Evolutionary conservation across 2,329 filamentous ascomycete genomes (phyloP), one percentile per base, ranked within the genome.

Genomic region (Sporothrix inflata): DNA sequence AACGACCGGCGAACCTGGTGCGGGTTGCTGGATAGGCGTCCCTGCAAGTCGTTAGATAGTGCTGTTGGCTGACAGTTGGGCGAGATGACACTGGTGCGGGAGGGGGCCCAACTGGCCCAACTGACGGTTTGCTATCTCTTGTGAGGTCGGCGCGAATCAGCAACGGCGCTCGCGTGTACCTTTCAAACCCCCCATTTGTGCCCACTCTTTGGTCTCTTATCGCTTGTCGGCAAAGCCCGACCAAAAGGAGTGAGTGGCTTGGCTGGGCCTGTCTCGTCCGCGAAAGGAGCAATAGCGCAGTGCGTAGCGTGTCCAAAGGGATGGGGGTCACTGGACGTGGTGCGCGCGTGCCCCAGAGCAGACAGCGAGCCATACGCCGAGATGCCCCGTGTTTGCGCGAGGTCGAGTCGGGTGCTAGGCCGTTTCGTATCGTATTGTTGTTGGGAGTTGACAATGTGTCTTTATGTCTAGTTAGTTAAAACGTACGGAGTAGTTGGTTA

Each of bases 171-270:
- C 68, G 38, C 53, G 68, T 70, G 53, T 60, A 14, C 34, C 38
- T 14, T 24, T 60, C 67, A 9, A 51, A 24, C 51, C 53, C 51
- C 53, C 30, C 42, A 38, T 47, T 9, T 45, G 24, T 19, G 40
- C 27, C n/a, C 40, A 3, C 27, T 49, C 55, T 51, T 42, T 21
- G 12, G 60, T 45, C 69, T 27, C 69, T 70, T 70, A 70, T 70
- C 69, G 69, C 38, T 12, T 21, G 27, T 45, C 69, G 69, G 69
- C 69, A 61, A 51, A 38, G 55, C 69, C 69, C 69, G 69, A 63
- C 21, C 68, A 45, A 47, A 34, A n/a, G 21, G 53, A 49, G 14
- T 45, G n/a, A 24, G 51, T 57, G n/a, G 38, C 51, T 51, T 55
- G 16, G 34, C 34, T 42, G 42, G 34, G 34, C 34, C 34, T 61